Evolutionary conservation across 2,329 filamentous ascomycete species (phyloP), one percentile per base, ranked within the genome.

Genomic region (Beauveria australis): DNA sequence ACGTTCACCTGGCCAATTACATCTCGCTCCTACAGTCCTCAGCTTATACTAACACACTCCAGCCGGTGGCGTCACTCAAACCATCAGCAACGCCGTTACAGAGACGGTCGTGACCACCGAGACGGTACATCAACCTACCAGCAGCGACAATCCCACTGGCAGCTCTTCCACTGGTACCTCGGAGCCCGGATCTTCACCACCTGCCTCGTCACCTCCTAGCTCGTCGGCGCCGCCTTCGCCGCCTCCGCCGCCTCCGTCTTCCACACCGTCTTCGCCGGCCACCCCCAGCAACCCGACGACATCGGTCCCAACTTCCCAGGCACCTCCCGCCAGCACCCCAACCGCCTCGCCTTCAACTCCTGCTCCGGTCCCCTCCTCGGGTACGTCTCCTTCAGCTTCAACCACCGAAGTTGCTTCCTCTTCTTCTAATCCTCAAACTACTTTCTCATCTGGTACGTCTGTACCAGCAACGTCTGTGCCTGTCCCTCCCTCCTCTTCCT

Each of bases 401-500:
- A 19, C 53, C 63, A 63, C 65, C 68, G 68, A 67, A 67, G 64
- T 60, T 59, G 28, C 63, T 52, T 60, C 63, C 56, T 60, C 59
- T 37, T 58, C 56, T 54, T 48, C 58, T 46, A 62, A 61, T 52
- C 60, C 64, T 26, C 65, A 65, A 28, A 64, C 65, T 26, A 62
- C 64, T 61, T 65, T 67, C 48, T 64, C 65, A 53, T 54, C 60
- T 33, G 69, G 71, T 72, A 73, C 69, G 64, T 71, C 68, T 67
- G 66, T 66, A 65, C 66, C 65, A 65, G 65, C 65, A 63, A 61
- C 65, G 56, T 65, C 65, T 63, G 63, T 59, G 61, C 55, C 62
- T 52, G 51, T 60, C 62, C 57, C 65, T 43, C 61, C 62, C 52
- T 71, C 73, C 60, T 66, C 72, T 61, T 66, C 67, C 6, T 33